Conservation (phyloP, 306 rosid species). For the Begonia masoniana region DNA sequence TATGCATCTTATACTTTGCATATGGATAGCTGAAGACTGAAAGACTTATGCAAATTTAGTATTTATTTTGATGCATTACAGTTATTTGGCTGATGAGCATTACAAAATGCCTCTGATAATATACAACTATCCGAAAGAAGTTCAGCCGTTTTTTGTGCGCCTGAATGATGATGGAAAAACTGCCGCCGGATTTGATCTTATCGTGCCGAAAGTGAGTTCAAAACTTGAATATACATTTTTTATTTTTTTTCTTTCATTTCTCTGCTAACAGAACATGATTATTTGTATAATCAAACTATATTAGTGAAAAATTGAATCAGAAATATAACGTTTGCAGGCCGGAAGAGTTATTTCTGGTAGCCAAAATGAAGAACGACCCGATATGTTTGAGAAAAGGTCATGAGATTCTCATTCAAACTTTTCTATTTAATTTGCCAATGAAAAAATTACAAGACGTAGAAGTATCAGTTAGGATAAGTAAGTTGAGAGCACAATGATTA, state of each 20-base stretch:
- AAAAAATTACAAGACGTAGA: too few relatives aligned
- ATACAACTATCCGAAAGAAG: conserved; percentile 64
- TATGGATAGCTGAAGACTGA: conserved; percentile 3
- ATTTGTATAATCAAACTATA: not conserved
- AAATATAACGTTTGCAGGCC: conserved; percentile 29
- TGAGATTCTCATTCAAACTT: not conserved
- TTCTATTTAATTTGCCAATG: not conserved
- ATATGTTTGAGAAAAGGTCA: too few relatives aligned
- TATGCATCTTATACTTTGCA: conserved; percentile 11
- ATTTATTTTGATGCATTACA: conserved; percentile 19
- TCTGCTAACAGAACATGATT: not conserved
- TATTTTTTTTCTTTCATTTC: too few relatives aligned
- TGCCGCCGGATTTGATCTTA: conserved; percentile 82
- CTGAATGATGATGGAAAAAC: conserved; percentile 65
- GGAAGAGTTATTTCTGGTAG: conserved; percentile 82
- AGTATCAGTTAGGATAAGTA: too few relatives aligned
- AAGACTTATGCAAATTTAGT: not conserved
- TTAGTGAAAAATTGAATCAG: not conserved
- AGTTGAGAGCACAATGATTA: too few relatives aligned
- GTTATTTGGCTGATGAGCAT: conserved; percentile 51
- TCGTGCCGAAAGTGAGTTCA: conserved; percentile 67
- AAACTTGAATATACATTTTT: not conserved
- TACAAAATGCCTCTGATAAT: conserved; percentile 51
- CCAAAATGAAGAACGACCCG: conserved; percentile 81
- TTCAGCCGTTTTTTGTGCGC: conserved; percentile 61